Conservation (phyloP, 176 grass and related monocot species). For the Leersia perrieri region DNA sequence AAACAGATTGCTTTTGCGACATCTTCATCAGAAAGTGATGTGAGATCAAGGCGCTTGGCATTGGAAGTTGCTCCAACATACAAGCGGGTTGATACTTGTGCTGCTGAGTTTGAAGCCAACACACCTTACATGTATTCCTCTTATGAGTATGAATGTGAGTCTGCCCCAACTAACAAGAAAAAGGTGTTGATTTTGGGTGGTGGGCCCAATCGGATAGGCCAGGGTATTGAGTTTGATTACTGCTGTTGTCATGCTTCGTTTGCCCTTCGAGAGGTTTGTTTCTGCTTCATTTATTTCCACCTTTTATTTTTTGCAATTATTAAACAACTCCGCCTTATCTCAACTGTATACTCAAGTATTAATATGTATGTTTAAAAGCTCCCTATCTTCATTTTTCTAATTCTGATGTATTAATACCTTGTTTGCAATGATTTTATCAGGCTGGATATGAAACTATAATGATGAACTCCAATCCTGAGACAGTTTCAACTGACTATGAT, state of each 20-base stretch:
- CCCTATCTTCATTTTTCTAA: not conserved
- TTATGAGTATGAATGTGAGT: conserved; percentile 96
- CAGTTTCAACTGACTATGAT: conserved; percentile 97
- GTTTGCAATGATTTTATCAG: conserved; percentile 31
- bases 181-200: conserved; percentile 99
- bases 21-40: conserved; percentile 72
- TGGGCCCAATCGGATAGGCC: conserved; percentile 95
- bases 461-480: conserved; percentile 99
- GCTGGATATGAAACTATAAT: conserved; percentile 93
- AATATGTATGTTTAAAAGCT: not conserved
- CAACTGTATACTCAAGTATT: not conserved
- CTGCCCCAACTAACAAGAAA: conserved; percentile 73
- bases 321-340: not conserved
- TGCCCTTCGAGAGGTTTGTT: conserved; percentile 75
- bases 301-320: not conserved
- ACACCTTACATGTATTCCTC: conserved; percentile 99
- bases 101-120: conserved; percentile 98
- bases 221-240: conserved; percentile 98
- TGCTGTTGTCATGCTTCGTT: conserved; percentile 99
- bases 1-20: conserved; percentile 89
- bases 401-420: not conserved
- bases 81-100: conserved; percentile 98
- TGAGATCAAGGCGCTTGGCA: conserved; percentile 63
- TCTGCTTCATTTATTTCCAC: conserved; percentile 27
- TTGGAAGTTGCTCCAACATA: conserved; percentile 76